Evolutionary conservation across 2,329 filamentous ascomycete species (phyloP).

Genomic region (Cladobotryum protrusum): DNA sequence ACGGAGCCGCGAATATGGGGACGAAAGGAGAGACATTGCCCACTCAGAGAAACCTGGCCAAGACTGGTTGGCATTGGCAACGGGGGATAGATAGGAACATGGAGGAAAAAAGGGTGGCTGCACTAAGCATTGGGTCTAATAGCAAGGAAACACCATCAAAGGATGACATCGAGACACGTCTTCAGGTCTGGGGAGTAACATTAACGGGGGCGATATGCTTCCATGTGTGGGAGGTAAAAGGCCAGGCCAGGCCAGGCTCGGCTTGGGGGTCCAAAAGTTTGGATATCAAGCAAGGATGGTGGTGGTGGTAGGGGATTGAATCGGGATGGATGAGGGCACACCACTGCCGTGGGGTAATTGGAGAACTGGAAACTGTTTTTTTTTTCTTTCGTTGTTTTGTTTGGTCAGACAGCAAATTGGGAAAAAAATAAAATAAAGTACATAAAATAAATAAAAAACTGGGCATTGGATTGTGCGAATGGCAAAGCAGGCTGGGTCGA

Average conservation of each 20-base stretch:
- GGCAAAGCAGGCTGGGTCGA: slow-evolving; percentile 1
- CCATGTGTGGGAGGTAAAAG: slow-evolving; percentile 9
- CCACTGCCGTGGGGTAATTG: slow-evolving; percentile 14
- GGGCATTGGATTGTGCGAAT: slow-evolving; percentile 1
- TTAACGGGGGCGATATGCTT: background rate
- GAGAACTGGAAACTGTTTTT: too few relatives aligned
- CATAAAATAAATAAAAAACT: background rate
- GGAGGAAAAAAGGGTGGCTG: slow-evolving; percentile 20
- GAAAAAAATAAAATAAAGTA: background rate
- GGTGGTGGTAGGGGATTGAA: background rate
- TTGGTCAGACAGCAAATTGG: too few relatives aligned
- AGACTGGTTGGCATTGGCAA: slow-evolving; percentile 22
- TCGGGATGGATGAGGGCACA: slow-evolving; percentile 20
- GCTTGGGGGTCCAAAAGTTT: background rate
- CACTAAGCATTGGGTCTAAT: slow-evolving; percentile 22
- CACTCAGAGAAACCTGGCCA: slow-evolving; percentile 14
- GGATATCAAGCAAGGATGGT: background rate
- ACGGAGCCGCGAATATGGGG: slow-evolving; percentile 8
- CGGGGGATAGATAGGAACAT: slow-evolving; percentile 6
- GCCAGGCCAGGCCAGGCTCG: slow-evolving; percentile 4
- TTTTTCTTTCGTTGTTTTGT: too few relatives aligned
- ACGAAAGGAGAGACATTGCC: slow-evolving; percentile 2
- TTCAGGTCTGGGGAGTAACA: slow-evolving; percentile 2
- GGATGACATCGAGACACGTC: slow-evolving; percentile 10
- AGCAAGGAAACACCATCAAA: slow-evolving; percentile 17